Percentiles rank a stretch among this genome's conserved stretches.
phyloP scores from a whole-genome alignment of 2,329 filamentous ascomycete species.

The Cyphellophora attinorum region DNA sequence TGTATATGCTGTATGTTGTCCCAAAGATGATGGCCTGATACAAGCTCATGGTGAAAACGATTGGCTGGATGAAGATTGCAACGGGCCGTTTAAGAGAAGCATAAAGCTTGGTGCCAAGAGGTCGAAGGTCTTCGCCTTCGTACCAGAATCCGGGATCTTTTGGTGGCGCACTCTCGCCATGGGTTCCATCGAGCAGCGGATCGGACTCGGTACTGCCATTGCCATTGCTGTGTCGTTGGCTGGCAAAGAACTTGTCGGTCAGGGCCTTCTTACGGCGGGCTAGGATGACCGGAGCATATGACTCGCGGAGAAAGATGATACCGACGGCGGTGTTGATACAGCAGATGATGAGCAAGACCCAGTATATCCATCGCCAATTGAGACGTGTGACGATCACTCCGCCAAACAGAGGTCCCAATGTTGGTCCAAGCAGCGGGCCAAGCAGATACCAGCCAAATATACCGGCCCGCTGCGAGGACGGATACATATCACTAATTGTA shows the following conservation, averaged over 20 bases:
- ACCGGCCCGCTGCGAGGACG: slow-evolving; percentile 13
- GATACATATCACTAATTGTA: slow-evolving; percentile 16
- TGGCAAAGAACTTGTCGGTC: slow-evolving; percentile 24
- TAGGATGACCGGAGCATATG: slow-evolving; percentile 52
- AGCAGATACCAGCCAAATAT: slow-evolving; percentile 16
- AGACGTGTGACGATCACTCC: slow-evolving; percentile 37
- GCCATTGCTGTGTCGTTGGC: slow-evolving; percentile 1
- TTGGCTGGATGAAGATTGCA: slow-evolving; percentile 47
- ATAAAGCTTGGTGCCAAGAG: slow-evolving; percentile 40
- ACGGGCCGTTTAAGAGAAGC: slow-evolving; percentile 43
- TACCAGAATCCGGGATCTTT: background rate
- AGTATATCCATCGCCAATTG: slow-evolving; percentile 41
- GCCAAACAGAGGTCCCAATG: slow-evolving; percentile 23
- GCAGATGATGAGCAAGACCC: slow-evolving; percentile 24
- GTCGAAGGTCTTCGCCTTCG: slow-evolving; percentile 9
- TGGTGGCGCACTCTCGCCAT: background rate
- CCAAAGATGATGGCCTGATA: slow-evolving; percentile 50
- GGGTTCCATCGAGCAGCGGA: slow-evolving; percentile 22
- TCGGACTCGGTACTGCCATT: slow-evolving; percentile 13
- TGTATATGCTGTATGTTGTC: slow-evolving; percentile 38
- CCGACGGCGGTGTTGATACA: slow-evolving; percentile 49
- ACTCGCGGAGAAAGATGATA: slow-evolving; percentile 49
- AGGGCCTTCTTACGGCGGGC: slow-evolving; percentile 42
- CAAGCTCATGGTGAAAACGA: slow-evolving; percentile 49
- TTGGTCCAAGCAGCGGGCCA: slow-evolving; percentile 13